Conservation (phyloP, 805 yeast species). For the Suhomyces sp. region DNA sequence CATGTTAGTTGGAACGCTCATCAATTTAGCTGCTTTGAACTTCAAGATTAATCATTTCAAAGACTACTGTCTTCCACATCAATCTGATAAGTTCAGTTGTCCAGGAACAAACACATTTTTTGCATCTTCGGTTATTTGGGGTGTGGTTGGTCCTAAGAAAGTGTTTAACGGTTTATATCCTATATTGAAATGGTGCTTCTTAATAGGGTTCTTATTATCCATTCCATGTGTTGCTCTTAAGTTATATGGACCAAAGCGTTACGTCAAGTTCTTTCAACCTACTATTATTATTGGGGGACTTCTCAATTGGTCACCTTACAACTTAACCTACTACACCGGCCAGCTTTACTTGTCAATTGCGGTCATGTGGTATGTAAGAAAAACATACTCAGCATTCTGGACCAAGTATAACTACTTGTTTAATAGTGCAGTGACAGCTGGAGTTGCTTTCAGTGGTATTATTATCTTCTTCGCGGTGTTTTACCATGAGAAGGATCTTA, state of each 20-base stretch:
- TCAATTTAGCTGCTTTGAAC: slow-evolving; percentile 27
- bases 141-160: slow-evolving; percentile 50
- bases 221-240: slow-evolving; percentile 16
- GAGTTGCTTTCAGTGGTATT: slow-evolving; percentile 30
- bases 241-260: slow-evolving; percentile 14
- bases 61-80: slow-evolving; percentile 41
- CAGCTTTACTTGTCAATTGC: slow-evolving; percentile 24
- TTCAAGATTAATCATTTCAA: slow-evolving; percentile 31
- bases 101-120: slow-evolving; percentile 36
- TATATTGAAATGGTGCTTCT: slow-evolving; percentile 29
- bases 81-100: slow-evolving; percentile 44
- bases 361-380: slow-evolving; percentile 27
- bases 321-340: slow-evolving; percentile 26
- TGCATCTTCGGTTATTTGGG: slow-evolving; percentile 63
- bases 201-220: slow-evolving; percentile 29
- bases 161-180: slow-evolving; percentile 32
- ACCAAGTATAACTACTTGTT: slow-evolving; percentile 32
- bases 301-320: slow-evolving; percentile 30
- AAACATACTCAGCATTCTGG: slow-evolving; percentile 30
- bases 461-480: slow-evolving; percentile 36
- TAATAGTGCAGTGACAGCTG: slow-evolving; percentile 26
- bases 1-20: slow-evolving; percentile 22
- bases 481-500: slow-evolving; percentile 20
- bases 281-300: slow-evolving; percentile 29
- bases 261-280: slow-evolving; percentile 31